Evolutionary conservation across 495 filamentous ascomycete genomes (phyloP), one percentile per base, ranked within the genome.

Genomic region (Trichocladium antarcticum): DNA sequence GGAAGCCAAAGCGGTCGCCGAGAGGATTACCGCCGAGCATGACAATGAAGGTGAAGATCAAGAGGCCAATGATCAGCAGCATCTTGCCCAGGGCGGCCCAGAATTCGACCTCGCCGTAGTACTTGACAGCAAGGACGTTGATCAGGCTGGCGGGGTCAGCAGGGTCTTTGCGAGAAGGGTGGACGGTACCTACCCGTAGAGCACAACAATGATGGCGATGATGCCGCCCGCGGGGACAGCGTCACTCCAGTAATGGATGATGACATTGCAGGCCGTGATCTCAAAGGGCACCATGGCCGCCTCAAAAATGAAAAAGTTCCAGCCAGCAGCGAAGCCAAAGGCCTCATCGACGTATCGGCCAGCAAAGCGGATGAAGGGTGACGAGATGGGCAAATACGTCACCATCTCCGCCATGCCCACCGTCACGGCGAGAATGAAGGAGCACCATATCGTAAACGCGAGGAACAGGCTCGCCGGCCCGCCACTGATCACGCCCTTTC

Each of bases 281-380:
- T 87, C 83, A 55, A 84, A 87, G 0, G 83, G 83, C 17, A 87
- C 79, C 5, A 82, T 63, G 21, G 77, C 70, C 0, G 80, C 82
- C 57, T 83, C 77, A 45, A 84, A 76, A 48, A 85, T 67, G 59
- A 87, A 87, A 53, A 82, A 83, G 57, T 88, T 89, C 72, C 82
- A 89, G 11, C 85, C 81, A 19, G 75, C 76, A 55, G 77, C 77
- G 47, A 81, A 79, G n/a, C 80, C 79, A 45, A 81, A 73, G 34
- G 76, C 68, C 27, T 83, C 84, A 59, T 89, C 84, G 48, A 89
- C 84, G 61, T 80, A 89, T 34, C 81, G 77, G 21, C 85, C 83
- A 24, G 86, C 85, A 59, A 89, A 85, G 21, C 83, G 81, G 61
- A 92, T 86, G 58, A 89, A 89, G 8, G 86, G 84, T 11, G 82